phyloP scores from a whole-genome alignment of 2,329 filamentous ascomycete species.

The Neofusicoccum cordaticola region DNA sequence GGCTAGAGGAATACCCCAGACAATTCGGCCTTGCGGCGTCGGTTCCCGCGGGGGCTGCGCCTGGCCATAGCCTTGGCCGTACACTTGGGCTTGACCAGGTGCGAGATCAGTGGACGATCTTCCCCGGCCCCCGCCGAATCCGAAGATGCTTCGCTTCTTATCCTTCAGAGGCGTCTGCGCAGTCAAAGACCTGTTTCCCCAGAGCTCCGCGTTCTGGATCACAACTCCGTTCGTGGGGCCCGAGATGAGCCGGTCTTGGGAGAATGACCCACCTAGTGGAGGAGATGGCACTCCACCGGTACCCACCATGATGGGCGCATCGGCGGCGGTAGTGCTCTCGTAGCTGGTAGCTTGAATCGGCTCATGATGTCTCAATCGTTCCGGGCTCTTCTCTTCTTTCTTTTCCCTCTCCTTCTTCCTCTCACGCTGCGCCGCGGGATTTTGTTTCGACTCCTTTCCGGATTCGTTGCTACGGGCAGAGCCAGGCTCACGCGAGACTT shows the following conservation, averaged over 20 bases:
- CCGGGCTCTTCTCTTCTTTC: conserved; percentile 1
- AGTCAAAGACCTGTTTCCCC: conserved; percentile 71
- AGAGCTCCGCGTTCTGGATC: conserved; percentile 77
- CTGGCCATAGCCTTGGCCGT: background rate
- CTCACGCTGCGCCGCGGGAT: conserved; percentile 20
- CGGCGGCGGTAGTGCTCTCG: conserved; percentile 56
- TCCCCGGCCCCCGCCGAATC: conserved; percentile 50
- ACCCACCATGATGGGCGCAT: conserved; percentile 53
- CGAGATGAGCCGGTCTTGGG: conserved; percentile 63
- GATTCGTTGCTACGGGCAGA: conserved; percentile 21
- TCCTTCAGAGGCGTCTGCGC: conserved; percentile 67
- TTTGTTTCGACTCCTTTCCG: conserved; percentile 40
- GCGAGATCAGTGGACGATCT: conserved; percentile 68
- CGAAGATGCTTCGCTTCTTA: conserved; percentile 70
- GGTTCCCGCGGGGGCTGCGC: background rate
- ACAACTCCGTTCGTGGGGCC: conserved; percentile 78
- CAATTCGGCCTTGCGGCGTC: conserved; percentile 24
- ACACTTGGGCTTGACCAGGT: conserved; percentile 28
- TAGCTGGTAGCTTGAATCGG: conserved; percentile 53
- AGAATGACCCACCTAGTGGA: conserved; percentile 33
- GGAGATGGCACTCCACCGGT: conserved; percentile 31
- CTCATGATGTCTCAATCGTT: background rate
- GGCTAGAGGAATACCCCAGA: conserved; percentile 80
- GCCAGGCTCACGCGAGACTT: conserved; percentile 42
- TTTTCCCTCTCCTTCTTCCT: background rate